phyloP scores from a whole-genome alignment of 345 rosid genomes.

The Eucalyptus tenuipes region DNA sequence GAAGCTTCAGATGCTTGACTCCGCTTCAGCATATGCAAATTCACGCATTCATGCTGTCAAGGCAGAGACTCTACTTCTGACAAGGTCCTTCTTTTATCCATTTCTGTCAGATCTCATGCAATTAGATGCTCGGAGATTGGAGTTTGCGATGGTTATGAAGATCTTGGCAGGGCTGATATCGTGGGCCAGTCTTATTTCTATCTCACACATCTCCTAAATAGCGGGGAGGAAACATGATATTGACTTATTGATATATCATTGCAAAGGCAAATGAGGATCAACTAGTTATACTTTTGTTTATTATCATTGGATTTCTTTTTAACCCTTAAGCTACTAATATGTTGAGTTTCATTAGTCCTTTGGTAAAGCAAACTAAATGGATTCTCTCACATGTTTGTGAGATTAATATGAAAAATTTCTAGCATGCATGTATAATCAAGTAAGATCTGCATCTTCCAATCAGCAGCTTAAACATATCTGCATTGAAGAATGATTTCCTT shows the following conservation, averaged over 20 bases:
- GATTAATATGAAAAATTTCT: neutral
- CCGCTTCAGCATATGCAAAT: conserved; percentile 50
- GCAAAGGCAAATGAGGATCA: neutral
- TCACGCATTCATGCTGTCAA: conserved; percentile 59
- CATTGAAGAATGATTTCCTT: neutral
- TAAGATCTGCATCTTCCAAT: neutral
- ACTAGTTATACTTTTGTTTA: neutral
- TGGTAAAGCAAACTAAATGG: neutral
- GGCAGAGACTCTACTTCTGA: conserved; percentile 53
- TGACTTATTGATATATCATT: neutral
- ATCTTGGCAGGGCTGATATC: neutral
- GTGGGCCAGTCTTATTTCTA: neutral
- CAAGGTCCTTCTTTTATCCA: conserved; percentile 12
- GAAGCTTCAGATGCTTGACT: conserved; percentile 64
- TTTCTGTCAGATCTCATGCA: neutral
- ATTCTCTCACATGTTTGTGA: neutral
- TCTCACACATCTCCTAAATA: neutral
- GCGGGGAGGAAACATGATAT: neutral
- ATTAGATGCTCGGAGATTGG: neutral
- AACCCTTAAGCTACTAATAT: neutral
- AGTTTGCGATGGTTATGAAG: neutral
- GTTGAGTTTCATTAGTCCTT: neutral
- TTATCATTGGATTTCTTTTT: neutral
- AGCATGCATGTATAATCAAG: neutral
- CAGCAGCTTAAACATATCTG: neutral